Evolutionary conservation across 768 basidiomycete genomes (phyloP).

Genomic region (Boletus subparvulus): DNA sequence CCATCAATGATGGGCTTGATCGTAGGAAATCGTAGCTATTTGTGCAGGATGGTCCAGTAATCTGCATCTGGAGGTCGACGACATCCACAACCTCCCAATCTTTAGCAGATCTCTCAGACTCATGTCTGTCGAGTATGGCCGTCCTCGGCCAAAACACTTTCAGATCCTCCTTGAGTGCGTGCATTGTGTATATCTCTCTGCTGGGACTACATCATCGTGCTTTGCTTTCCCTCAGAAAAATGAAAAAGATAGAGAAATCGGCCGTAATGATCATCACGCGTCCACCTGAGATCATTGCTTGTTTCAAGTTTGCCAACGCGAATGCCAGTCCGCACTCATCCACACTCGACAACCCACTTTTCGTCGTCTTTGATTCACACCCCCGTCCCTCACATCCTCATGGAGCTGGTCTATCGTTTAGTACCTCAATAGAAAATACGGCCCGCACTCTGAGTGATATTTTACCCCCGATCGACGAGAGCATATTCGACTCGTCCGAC

Average conservation of each 20-base stretch:
- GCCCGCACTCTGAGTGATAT: constrained; percentile 47
- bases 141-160: constrained; percentile 40
- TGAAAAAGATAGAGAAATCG: constrained; percentile 20
- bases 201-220: not conserved
- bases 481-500: constrained; percentile 40
- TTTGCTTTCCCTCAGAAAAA: constrained; percentile 17
- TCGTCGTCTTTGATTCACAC: constrained; percentile 68
- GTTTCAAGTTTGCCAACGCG: constrained; percentile 37
- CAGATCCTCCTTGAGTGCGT: constrained; percentile 29
- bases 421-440: constrained; percentile 42
- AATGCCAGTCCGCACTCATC: not conserved
- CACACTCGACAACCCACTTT: constrained; percentile 34
- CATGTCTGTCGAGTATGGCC: constrained; percentile 36
- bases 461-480: constrained; percentile 46
- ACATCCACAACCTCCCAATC: constrained; percentile 48
- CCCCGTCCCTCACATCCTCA: constrained; percentile 56
- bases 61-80: constrained; percentile 56
- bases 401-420: constrained; percentile 61
- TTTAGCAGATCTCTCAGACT: constrained; percentile 44
- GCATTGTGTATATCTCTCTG: not conserved
- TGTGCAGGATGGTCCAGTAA: constrained; percentile 55
- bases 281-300: constrained; percentile 66
- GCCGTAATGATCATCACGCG: constrained; percentile 59
- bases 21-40: constrained; percentile 56
- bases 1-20: not conserved